Percentiles rank a stretch among this genome's conserved stretches.
phyloP scores from a whole-genome alignment of 2,329 filamentous ascomycete species.

The Pseudocercospora musae region DNA sequence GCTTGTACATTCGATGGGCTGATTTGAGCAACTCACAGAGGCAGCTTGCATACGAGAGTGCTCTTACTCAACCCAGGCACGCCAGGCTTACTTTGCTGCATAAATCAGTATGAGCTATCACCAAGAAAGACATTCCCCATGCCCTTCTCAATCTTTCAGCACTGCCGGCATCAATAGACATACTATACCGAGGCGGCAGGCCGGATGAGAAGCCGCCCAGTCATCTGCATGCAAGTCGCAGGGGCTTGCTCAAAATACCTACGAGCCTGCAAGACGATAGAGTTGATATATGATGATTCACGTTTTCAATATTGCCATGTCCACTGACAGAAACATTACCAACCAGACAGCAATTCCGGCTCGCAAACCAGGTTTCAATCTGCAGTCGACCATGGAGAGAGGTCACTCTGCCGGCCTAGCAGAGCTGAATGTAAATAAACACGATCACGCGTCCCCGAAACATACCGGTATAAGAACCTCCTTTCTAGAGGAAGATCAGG shows the following conservation, averaged over 20 bases:
- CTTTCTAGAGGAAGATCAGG: background rate
- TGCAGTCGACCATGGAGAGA: background rate
- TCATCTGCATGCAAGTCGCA: background rate
- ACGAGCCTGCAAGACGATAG: too few relatives aligned
- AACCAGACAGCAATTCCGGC: background rate
- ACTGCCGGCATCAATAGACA: background rate
- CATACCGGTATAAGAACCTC: background rate
- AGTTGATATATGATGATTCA: too few relatives aligned
- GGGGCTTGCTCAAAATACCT: background rate
- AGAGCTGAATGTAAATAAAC: background rate
- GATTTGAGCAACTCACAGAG: background rate
- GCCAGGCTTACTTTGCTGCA: background rate
- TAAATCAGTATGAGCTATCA: background rate
- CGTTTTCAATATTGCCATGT: too few relatives aligned
- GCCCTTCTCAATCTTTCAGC: background rate
- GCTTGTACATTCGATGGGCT: background rate
- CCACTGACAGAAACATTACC: background rate
- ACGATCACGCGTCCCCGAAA: background rate
- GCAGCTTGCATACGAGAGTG: background rate
- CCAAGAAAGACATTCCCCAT: background rate
- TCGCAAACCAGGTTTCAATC: background rate
- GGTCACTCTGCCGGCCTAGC: background rate
- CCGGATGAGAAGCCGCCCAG: background rate
- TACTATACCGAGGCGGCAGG: background rate
- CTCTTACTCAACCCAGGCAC: background rate